Conservation (phyloP, 805 yeast genomes). For the Starmerella potacharoeniae region DNA sequence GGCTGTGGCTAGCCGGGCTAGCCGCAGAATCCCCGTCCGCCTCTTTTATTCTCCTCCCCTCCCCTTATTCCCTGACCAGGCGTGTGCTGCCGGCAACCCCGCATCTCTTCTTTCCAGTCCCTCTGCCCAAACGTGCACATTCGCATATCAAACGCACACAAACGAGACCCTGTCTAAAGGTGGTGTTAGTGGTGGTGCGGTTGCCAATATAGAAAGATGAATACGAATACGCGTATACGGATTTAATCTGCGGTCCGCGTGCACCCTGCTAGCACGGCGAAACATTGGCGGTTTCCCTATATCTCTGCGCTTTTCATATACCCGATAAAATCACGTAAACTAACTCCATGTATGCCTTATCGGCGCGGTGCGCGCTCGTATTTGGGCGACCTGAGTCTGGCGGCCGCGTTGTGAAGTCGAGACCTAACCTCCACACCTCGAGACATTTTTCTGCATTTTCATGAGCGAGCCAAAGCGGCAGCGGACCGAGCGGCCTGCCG, state of each 20-base stretch:
- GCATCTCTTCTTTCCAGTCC: too few relatives aligned
- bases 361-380: too few relatives aligned
- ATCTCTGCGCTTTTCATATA: not conserved
- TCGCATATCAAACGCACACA: too few relatives aligned
- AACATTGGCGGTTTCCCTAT: too few relatives aligned
- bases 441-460: not conserved
- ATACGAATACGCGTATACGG: not conserved
- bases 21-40: not conserved
- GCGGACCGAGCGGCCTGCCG: conserved; percentile 2
- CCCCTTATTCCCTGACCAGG: too few relatives aligned
- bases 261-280: too few relatives aligned
- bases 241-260: too few relatives aligned
- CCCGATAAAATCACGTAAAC: not conserved
- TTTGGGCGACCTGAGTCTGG: too few relatives aligned
- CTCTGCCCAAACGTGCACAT: too few relatives aligned
- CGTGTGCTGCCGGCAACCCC: too few relatives aligned
- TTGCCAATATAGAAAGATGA: not conserved
- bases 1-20: not conserved
- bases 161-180: not conserved
- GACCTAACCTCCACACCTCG: not conserved
- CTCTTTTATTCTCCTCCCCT: not conserved
- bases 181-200: not conserved
- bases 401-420: not conserved
- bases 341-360: not conserved
- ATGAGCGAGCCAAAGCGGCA: not conserved